Evolutionary conservation across 768 basidiomycete genomes (phyloP), one percentile per base, ranked within the genome.

Genomic region (Tephrocybe sp.): DNA sequence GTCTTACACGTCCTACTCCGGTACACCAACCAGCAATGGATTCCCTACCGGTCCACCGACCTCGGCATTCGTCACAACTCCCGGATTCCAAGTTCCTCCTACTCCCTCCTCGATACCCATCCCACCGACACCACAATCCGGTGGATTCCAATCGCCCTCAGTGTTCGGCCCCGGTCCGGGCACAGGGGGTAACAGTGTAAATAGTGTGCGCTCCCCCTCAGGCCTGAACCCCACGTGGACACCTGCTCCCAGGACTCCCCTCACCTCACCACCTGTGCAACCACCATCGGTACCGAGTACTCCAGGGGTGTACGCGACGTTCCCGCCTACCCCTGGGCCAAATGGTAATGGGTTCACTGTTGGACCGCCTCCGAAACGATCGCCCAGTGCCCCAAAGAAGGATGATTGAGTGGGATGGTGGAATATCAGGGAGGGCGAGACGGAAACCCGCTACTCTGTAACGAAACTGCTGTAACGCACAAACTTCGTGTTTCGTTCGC

Each of bases 1-100:
- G 42, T 68, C 69, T 0, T 74, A 72, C 48, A 47, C 61, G 13
- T 68, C 58, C 29, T 75, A 68, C 53, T 48, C 55, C 11, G 62
- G 61, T 37, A 71, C 66, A 12, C 74, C 70, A 1, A 60, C 65
- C 29, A 55, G 65, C 18, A 57, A 64, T 23, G 57, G 56, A 21
- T 67, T 59, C 58, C 58, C 65, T 3, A 63, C 68, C 1, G 54
- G 47, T 5, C 24, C 36, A 11, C 34, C 18, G 5, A 13, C 34
- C 15, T 42, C 49, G 1, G 41, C 53, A 4, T 47, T 47, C 47
- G 45, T 36, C 1, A 40, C 19, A 10, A 44, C 46, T 0, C 44
- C 50, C 1, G 13, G 30, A 21, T 41, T 40, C 30, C 33, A 30
- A 33, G 40, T 46, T 16, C 51, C 49, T 21, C 19, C 50, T 15